A percentile compares a stretch with the other conserved stretches of the same genome.
Conservation (phyloP, 805 yeast genomes). For the Ogataea methylovora region DNA sequence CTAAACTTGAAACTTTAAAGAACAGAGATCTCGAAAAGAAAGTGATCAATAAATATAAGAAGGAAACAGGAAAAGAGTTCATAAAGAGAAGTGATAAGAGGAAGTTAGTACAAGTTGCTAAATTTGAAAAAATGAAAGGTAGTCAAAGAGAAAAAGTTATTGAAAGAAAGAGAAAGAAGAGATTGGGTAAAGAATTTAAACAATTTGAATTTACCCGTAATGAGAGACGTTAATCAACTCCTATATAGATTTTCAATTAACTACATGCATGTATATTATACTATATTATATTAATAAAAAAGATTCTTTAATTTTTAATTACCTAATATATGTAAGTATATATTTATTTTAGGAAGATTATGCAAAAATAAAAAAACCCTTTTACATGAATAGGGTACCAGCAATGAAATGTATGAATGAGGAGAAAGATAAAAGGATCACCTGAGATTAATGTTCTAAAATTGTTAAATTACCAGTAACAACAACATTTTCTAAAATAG, state of each 20-base stretch:
- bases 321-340: background rate
- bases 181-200: slow-evolving; percentile 73
- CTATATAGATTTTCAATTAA: no score
- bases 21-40: slow-evolving; percentile 68
- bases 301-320: no score
- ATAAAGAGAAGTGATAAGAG: slow-evolving; percentile 65
- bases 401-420: background rate
- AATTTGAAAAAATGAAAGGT: slow-evolving; percentile 66
- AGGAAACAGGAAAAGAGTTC: slow-evolving; percentile 46
- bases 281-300: no score
- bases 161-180: slow-evolving; percentile 83
- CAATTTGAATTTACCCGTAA: slow-evolving; percentile 28
- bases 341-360: background rate
- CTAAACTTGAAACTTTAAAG: slow-evolving; percentile 60
- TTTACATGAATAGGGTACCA: background rate
- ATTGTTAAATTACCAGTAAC: slow-evolving; percentile 95
- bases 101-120: slow-evolving; percentile 68
- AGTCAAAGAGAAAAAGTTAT: slow-evolving; percentile 71
- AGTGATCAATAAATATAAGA: slow-evolving; percentile 54
- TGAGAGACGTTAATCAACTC: no score
- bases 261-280: no score
- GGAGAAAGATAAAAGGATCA: background rate
- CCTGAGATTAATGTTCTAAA: slow-evolving; percentile 63
- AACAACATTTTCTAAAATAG: slow-evolving; percentile 91
- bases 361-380: background rate